phyloP scores from a whole-genome alignment of 2,329 filamentous ascomycete species.

The Diplodia intermedia region DNA sequence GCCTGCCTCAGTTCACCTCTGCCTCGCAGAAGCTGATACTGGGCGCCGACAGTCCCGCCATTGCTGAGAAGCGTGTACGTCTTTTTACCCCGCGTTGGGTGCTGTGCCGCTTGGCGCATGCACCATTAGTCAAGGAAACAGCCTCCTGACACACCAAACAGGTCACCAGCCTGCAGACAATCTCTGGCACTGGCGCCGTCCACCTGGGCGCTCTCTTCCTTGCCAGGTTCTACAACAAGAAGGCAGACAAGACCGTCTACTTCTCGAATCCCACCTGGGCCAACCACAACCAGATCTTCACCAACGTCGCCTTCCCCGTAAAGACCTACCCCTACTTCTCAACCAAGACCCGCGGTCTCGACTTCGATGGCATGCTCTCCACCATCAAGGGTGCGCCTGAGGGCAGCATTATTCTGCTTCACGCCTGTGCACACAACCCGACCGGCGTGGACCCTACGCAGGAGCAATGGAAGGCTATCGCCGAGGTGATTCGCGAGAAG shows the following conservation, averaged over 20 bases:
- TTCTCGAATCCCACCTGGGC: conserved; percentile 96
- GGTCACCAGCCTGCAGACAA: conserved; percentile 84
- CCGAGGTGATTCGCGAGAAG: conserved; percentile 75
- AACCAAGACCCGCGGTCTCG: conserved; percentile 84
- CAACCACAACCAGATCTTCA: conserved; percentile 99
- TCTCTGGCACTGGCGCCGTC: conserved; percentile 95
- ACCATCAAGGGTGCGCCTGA: conserved; percentile 73
- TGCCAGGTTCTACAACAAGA: conserved; percentile 78
- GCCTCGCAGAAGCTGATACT: conserved; percentile 92
- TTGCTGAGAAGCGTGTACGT: conserved; percentile 78
- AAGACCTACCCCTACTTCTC: conserved; percentile 94
- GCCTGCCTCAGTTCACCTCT: conserved; percentile 81
- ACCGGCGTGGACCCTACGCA: conserved; percentile 94
- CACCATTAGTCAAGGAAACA: conserved; percentile 28
- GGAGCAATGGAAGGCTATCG: conserved; percentile 93
- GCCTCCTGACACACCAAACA: conserved; percentile 40
- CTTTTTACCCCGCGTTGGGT: conserved; percentile 11
- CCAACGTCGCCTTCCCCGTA: conserved; percentile 80
- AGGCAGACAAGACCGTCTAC: conserved; percentile 77
- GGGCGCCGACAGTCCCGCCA: conserved; percentile 77
- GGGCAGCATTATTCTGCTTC: conserved; percentile 85
- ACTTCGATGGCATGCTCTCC: conserved; percentile 86
- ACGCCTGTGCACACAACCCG: conserved; percentile 97
- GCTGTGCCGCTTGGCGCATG: conserved; percentile 4
- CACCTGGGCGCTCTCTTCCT: conserved; percentile 95